These are phyloP conservation scores for Phragmites australis DNA, from an alignment of 176 grass and related monocot species.

Conservation along the genomic window DNA sequence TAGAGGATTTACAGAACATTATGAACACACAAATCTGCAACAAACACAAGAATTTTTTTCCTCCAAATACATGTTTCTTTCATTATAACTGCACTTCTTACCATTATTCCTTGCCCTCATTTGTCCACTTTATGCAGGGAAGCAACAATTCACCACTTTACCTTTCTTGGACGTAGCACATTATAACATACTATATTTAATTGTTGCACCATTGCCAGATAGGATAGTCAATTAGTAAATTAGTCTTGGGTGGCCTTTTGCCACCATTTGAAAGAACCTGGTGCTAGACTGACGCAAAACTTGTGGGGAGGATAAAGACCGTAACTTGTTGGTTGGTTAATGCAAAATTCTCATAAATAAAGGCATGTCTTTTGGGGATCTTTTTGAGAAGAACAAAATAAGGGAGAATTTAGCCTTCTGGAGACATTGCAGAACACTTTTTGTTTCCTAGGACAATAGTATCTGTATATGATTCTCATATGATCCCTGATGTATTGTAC, in stretches of 20 bases:
- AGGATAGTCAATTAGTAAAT: background rate
- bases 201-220: background rate
- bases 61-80: background rate
- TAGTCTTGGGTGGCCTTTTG: background rate
- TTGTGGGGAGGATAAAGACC: background rate
- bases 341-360: background rate
- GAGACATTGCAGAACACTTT: background rate
- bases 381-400: background rate
- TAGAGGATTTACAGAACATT: background rate
- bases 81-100: background rate
- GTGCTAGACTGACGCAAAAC: background rate
- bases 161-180: background rate
- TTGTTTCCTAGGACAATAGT: constrained; percentile 2
- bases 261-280: background rate
- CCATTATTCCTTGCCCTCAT: too few relatives aligned
- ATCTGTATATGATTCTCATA: background rate
- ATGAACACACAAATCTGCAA: background rate
- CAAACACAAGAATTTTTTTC: background rate
- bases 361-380: background rate
- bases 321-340: background rate
- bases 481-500: constrained; percentile 21
- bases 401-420: constrained; percentile 8
- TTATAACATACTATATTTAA: background rate
- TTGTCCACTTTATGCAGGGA: background rate
- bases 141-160: background rate